Conservation (phyloP, 208 protist genomes). For the Leishmania tropica region DNA sequence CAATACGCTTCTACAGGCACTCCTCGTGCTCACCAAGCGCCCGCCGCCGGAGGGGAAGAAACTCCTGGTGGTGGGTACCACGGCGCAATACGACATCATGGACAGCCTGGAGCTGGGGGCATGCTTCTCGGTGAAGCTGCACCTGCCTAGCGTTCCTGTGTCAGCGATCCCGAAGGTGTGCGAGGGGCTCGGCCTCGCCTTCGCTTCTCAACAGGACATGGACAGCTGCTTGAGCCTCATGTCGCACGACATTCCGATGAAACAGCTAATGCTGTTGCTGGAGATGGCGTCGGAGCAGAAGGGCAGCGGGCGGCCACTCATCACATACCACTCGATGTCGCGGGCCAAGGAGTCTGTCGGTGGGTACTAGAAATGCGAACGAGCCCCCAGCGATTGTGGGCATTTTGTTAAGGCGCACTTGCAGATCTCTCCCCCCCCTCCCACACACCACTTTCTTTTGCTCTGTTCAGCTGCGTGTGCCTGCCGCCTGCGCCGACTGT, state of each 20-base stretch:
- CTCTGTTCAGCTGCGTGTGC: no score
- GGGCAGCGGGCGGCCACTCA: slow-evolving; percentile 25
- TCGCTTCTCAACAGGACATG: slow-evolving; percentile 39
- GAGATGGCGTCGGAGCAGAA: slow-evolving; percentile 78
- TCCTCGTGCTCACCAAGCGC: slow-evolving; percentile 96
- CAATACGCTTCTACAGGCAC: slow-evolving; percentile 97
- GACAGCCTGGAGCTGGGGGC: slow-evolving; percentile 91
- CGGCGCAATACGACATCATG: slow-evolving; percentile 86
- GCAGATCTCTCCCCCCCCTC: neutral
- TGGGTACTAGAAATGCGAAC: slow-evolving; percentile 12
- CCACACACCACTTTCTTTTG: neutral
- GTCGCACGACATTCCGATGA: slow-evolving; percentile 61
- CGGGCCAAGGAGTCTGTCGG: slow-evolving; percentile 67
- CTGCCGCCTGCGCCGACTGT: neutral
- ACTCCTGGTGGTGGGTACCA: slow-evolving; percentile 96
- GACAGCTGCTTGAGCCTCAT: slow-evolving; percentile 37
- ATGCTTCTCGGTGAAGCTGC: slow-evolving; percentile 90
- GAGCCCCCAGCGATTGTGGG: neutral
- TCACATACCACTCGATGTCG: slow-evolving; percentile 48
- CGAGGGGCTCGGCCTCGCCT: slow-evolving; percentile 42
- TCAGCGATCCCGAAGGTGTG: slow-evolving; percentile 47
- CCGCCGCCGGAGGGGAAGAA: slow-evolving; percentile 92
- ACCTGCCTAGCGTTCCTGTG: slow-evolving; percentile 53
- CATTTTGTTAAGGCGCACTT: neutral
- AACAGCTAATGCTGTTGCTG: slow-evolving; percentile 79